Conservation (phyloP, 2,329 filamentous ascomycete species). For the Scleromitrula shiraiana region DNA sequence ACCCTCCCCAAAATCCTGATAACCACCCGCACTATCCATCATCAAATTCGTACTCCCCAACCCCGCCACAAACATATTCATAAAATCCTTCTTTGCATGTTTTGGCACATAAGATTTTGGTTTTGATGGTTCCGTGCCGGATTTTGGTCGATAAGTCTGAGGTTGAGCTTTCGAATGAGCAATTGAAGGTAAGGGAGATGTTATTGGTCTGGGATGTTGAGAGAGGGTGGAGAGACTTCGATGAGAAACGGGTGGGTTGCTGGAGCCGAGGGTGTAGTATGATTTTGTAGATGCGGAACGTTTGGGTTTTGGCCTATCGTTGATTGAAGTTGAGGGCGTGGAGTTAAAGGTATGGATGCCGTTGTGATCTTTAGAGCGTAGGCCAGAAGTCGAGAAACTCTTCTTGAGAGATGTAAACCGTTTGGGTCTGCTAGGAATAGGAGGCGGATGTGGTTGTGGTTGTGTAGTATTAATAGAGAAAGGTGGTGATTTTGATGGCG, state of each 20-base stretch:
- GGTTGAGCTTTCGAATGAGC: neutral
- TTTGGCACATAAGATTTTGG: neutral
- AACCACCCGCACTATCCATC: neutral
- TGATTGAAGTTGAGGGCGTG: neutral
- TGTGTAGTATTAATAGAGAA: no score
- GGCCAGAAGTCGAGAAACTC: neutral
- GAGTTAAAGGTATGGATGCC: neutral
- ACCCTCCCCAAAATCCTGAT: neutral
- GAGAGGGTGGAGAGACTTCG: neutral
- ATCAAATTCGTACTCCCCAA: slow-evolving; percentile 3
- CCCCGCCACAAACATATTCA: neutral
- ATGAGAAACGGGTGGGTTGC: neutral
- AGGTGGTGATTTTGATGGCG: no score
- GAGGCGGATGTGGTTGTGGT: no score
- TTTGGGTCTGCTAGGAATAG: no score
- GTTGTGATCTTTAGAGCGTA: no score
- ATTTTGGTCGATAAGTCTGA: neutral
- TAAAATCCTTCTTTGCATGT: neutral
- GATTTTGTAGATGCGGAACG: neutral
- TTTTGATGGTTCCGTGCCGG: no score
- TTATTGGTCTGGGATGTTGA: neutral
- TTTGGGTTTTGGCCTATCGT: neutral
- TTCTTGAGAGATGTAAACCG: no score
- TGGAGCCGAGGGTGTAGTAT: neutral
- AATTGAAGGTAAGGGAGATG: neutral